phyloP scores from a whole-genome alignment of 2,329 filamentous ascomycete genomes.

The Byssoonygena ceratinophila region DNA sequence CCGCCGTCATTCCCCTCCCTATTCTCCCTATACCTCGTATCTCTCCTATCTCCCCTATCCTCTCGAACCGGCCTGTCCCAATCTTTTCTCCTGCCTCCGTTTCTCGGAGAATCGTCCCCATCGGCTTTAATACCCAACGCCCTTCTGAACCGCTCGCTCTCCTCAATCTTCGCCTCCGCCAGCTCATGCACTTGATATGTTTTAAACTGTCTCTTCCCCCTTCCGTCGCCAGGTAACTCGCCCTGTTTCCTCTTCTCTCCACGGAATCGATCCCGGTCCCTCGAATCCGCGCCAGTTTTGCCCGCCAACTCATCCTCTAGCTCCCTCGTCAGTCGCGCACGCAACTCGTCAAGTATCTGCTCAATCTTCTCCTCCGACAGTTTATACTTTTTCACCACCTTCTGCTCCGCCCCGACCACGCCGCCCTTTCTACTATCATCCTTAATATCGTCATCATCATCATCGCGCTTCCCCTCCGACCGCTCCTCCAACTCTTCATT shows the following conservation, averaged over 20 bases:
- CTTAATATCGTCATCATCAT: conserved; percentile 2
- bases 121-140: conserved; percentile 82
- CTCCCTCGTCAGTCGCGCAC: conserved; percentile 52
- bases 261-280: conserved; percentile 10
- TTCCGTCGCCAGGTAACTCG: conserved; percentile 20
- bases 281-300: background rate
- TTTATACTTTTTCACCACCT: conserved; percentile 24
- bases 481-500: conserved; percentile 59
- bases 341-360: conserved; percentile 54
- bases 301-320: conserved; percentile 39
- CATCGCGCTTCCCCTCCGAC: conserved; percentile 49
- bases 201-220: conserved; percentile 53
- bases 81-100: conserved; percentile 16
- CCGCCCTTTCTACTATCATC: conserved; percentile 24
- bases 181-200: conserved; percentile 91
- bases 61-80: conserved; percentile 16
- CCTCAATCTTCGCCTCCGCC: conserved; percentile 89
- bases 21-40: conserved; percentile 3
- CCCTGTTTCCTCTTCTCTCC: conserved; percentile 13
- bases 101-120: conserved; percentile 60
- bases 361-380: conserved; percentile 83
- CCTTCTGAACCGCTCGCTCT: conserved; percentile 76
- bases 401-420: background rate
- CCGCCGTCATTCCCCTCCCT: background rate
- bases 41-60: conserved; percentile 1